Evolutionary conservation across 2,329 filamentous ascomycete species (phyloP).

Genomic region (Colletotrichum lindemuthianum): DNA sequence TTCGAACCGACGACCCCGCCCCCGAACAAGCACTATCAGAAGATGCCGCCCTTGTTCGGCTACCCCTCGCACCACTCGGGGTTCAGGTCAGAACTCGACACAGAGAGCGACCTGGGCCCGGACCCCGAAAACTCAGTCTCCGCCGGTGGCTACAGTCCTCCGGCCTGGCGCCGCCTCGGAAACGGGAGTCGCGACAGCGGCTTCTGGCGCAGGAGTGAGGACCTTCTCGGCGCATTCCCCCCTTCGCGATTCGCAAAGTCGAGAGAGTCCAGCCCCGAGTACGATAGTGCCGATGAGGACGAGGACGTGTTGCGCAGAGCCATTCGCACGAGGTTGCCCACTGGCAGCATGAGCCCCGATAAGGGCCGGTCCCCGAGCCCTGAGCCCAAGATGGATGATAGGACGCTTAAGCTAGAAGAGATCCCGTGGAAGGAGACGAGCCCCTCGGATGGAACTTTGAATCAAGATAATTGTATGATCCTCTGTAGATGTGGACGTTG

Average conservation of each 20-base stretch:
- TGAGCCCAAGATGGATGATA: constrained; percentile 53
- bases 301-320: constrained; percentile 61
- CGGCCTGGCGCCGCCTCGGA: constrained; percentile 69
- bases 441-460: constrained; percentile 38
- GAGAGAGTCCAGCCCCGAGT: constrained; percentile 46
- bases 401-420: constrained; percentile 50
- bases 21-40: constrained; percentile 35
- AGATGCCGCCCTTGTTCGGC: constrained; percentile 45
- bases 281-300: constrained; percentile 48
- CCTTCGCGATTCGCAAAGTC: constrained; percentile 35
- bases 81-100: constrained; percentile 51
- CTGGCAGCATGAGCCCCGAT: constrained; percentile 65
- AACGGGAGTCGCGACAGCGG: constrained; percentile 68
- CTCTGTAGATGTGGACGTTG: constrained; percentile 7
- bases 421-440: constrained; percentile 43
- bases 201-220: constrained; percentile 67
- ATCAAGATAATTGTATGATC: constrained; percentile 61
- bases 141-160: constrained; percentile 67
- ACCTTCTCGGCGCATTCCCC: constrained; percentile 60
- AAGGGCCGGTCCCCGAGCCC: constrained; percentile 60
- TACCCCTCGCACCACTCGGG: constrained; percentile 55
- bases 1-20: constrained; percentile 60
- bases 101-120: constrained; percentile 46
- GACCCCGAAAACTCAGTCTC: constrained; percentile 57
- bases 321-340: constrained; percentile 64